phyloP scores from a whole-genome alignment of 2,329 filamentous ascomycete species.

The Didymella glomerata region DNA sequence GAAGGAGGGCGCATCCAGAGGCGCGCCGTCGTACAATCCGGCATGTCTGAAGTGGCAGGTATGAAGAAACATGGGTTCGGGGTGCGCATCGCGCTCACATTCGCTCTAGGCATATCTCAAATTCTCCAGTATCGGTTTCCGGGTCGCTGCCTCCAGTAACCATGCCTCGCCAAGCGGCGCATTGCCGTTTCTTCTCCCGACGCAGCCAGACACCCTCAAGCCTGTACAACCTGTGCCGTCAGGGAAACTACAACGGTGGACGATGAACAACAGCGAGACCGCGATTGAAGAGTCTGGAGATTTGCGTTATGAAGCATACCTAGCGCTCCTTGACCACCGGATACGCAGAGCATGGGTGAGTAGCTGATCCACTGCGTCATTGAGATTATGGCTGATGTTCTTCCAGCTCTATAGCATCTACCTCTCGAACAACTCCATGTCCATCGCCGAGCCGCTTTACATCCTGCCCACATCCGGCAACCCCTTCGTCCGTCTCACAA shows the following conservation, averaged over 20 bases:
- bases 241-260: conserved; percentile 74
- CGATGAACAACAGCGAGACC: conserved; percentile 55
- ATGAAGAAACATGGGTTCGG: conserved; percentile 34
- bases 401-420: conserved; percentile 79
- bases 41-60: conserved; percentile 97
- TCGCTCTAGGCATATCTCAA: conserved; percentile 78
- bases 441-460: conserved; percentile 76
- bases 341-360: conserved; percentile 86
- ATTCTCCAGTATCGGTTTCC: conserved; percentile 74
- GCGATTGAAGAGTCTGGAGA: conserved; percentile 59
- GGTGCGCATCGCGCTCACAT: conserved; percentile 15
- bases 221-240: conserved; percentile 62
- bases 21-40: conserved; percentile 85
- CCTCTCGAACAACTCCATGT: conserved; percentile 72
- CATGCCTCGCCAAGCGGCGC: conserved; percentile 89
- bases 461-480: conserved; percentile 69
- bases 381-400: conserved; percentile 9
- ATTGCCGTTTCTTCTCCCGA: conserved; percentile 84
- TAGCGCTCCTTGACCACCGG: conserved; percentile 76
- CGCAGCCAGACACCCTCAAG: conserved; percentile 38
- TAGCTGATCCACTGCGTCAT: neutral
- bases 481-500: conserved; percentile 67
- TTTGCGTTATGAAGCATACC: conserved; percentile 75
- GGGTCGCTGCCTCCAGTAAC: conserved; percentile 78
- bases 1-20: conserved; percentile 66